Conservation (phyloP, 768 basidiomycete genomes). For the Tricholomella constricta region DNA sequence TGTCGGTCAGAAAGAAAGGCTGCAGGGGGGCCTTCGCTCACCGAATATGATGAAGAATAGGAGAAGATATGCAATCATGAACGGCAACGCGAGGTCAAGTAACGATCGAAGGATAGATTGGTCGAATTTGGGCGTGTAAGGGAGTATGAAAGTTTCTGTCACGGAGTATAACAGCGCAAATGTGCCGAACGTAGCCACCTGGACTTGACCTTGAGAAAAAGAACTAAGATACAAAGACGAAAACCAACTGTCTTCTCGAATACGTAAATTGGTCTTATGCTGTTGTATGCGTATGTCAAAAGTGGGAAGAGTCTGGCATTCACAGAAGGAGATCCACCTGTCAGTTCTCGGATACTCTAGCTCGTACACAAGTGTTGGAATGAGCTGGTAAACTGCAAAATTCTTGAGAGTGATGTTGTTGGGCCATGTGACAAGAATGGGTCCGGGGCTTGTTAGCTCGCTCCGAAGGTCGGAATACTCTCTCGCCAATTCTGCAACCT, state of each 20-base stretch:
- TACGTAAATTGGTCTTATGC: slow-evolving; percentile 79
- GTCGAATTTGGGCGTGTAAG: slow-evolving; percentile 66
- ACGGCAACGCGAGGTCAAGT: slow-evolving; percentile 87
- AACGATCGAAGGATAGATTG: slow-evolving; percentile 76
- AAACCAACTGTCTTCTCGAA: slow-evolving; percentile 67
- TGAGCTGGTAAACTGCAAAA: slow-evolving; percentile 83
- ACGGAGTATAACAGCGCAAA: slow-evolving; percentile 93
- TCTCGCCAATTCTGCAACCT: slow-evolving; percentile 68
- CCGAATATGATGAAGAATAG: slow-evolving; percentile 87
- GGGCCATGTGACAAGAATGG: slow-evolving; percentile 73
- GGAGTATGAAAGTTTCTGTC: slow-evolving; percentile 92
- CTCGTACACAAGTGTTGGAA: slow-evolving; percentile 94
- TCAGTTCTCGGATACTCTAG: slow-evolving; percentile 94
- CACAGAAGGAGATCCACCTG: slow-evolving; percentile 39
- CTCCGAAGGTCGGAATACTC: slow-evolving; percentile 75
- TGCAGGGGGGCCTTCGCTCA: slow-evolving; percentile 29
- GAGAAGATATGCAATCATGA: slow-evolving; percentile 90
- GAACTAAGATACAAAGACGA: slow-evolving; percentile 19
- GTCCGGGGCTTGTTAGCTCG: slow-evolving; percentile 76
- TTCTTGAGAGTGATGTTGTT: slow-evolving; percentile 80
- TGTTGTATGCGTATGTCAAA: slow-evolving; percentile 20
- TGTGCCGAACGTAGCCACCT: slow-evolving; percentile 91
- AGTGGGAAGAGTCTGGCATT: neutral
- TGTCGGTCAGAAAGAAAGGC: neutral
- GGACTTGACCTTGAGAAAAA: slow-evolving; percentile 40